Evolutionary conservation across 176 grass and related monocot species (phyloP), one percentile per base, ranked within the genome.

Genomic region (Panicum miliaceum): DNA sequence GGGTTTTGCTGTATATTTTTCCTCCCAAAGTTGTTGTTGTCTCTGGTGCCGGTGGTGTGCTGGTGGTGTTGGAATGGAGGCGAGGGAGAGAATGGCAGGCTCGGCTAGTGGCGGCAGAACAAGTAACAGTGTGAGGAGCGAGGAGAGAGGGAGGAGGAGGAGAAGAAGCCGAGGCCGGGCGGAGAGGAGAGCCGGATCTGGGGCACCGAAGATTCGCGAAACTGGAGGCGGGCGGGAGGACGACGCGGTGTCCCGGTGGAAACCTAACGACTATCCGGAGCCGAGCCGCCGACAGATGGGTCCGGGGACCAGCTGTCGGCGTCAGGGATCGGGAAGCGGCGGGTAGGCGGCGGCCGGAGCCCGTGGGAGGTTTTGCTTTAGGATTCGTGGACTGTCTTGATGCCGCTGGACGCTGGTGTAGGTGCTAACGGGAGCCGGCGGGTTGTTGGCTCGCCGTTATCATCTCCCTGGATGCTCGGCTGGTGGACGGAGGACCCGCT

Each of bases 1-100:
- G 92, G 90, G 84, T 90, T 94, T 94, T 94, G 81, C 36, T 36
- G 68, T 47, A 69, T 67, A 82, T 90, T 82, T 76, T 22, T 76
- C n/a, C 22, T 46, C 42, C 64, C 37, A 12, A 6, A 66, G 59
- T 58, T 32, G 13, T 23, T 75, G 74, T 86, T 66, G 78, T 52
- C 62, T 52, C 58, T 64, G 57, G 57, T 26, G 57, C 23, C 20
- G 36, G 11, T 50, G 51, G 19, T 16, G 51, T 16, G 43, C 14
- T 69, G 58, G 54, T 27, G 42, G 1, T 56, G 73, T 20, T 23
- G 81, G 57, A 84, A 80, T 12, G 78, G 68, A 64, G 83, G 43
- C 43, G 25, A 61, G 42, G 15, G 69, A 78, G 53, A 25, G 46
- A 51, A 6, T 6, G 5, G 19, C 13, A 8, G 43, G 36, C 46